Evolutionary conservation across 2,329 filamentous ascomycete genomes (phyloP), one percentile per base, ranked within the genome.

Genomic region (Nectriaceae sp.): DNA sequence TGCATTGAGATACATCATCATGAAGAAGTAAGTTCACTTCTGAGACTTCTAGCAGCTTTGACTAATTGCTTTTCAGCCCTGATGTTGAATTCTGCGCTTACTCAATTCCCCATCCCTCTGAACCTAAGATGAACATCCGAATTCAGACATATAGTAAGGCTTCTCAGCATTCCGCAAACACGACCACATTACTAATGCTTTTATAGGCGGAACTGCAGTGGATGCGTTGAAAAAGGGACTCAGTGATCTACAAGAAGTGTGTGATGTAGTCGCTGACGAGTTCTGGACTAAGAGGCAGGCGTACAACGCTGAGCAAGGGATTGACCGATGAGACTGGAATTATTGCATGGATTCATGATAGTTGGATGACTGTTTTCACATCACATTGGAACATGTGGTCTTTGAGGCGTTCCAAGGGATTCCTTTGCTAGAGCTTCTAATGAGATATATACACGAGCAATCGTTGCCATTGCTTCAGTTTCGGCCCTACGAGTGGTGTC

Each of bases 51-150:
- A n/a, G 6, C 3, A 16, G 21, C 5, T 10, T 39, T n/a, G 19
- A 20, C 56, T 51, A 38, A 47, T n/a, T 21, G 41, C 20, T 36
- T 11, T 44, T 44, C 56, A 97, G 93, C 70, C 93, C 94, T 22
- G 85, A 94, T 55, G 94, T 99, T 51, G 94, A 99, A 70, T 97
- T 99, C 73, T 97, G 94, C 72, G 94, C 93, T 52, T 99, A 99
- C 71, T 90, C 93, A 6, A 97, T 99, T 53, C 94, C 94, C 22
- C 94, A 99, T 72, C 94, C 94, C 42, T 96, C 92, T 33, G 94
- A 99, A 72, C 77, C 86, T 35, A 94, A 96, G 74, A 96, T 99
- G 93, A 96, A 97, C 66, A 77, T 99, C 53, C 84, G 94, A 63
- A 97, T 99, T 54, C 94, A 99, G 72, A 99, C 93, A 58, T 97